Percentiles rank a stretch among this genome's conserved stretches.
These are phyloP conservation scores for Skeletonema marinoi DNA, from an alignment of 108 stramenopile genomes.

Conservation along the genomic window DNA sequence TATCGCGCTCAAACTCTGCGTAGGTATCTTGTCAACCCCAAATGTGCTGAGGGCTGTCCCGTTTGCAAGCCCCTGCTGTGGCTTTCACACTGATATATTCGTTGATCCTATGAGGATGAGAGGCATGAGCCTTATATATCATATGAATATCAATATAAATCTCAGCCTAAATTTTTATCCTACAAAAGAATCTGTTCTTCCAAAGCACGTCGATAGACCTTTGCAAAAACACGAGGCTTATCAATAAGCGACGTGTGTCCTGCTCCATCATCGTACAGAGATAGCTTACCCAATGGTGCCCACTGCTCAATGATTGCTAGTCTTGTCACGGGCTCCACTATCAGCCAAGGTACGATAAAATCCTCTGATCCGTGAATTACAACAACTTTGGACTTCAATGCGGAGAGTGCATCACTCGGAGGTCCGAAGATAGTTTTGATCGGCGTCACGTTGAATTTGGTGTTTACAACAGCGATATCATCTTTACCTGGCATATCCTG, in stretches of 20 bases:
- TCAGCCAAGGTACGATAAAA: slow-evolving; percentile 5
- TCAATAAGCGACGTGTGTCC: slow-evolving; percentile 22
- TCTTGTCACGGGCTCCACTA: slow-evolving; percentile 21
- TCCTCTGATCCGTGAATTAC: slow-evolving; percentile 31
- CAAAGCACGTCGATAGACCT: slow-evolving; percentile 18
- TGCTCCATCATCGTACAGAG: slow-evolving; percentile 19
- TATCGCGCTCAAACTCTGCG: slow-evolving; percentile 19
- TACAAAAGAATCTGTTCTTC: slow-evolving; percentile 28
- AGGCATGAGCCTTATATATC: background rate
- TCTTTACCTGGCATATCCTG: slow-evolving; percentile 12
- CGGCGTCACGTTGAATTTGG: slow-evolving; percentile 31
- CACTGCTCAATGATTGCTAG: slow-evolving; percentile 28
- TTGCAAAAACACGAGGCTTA: slow-evolving; percentile 1
- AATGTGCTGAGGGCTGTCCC: background rate
- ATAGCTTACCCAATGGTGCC: slow-evolving; percentile 19
- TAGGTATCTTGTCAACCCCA: slow-evolving; percentile 9
- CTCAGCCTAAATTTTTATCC: background rate
- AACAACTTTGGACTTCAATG: slow-evolving; percentile 27
- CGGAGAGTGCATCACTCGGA: slow-evolving; percentile 4
- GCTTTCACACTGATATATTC: slow-evolving; percentile 2
- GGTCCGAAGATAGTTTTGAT: slow-evolving; percentile 20
- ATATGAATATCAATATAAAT: background rate
- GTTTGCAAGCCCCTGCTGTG: too few relatives aligned
- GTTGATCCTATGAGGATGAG: too few relatives aligned
- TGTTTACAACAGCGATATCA: slow-evolving; percentile 16